These are phyloP conservation scores for Fusarium chuoi DNA, from an alignment of 2,329 filamentous ascomycete species.

Conservation along the genomic window DNA sequence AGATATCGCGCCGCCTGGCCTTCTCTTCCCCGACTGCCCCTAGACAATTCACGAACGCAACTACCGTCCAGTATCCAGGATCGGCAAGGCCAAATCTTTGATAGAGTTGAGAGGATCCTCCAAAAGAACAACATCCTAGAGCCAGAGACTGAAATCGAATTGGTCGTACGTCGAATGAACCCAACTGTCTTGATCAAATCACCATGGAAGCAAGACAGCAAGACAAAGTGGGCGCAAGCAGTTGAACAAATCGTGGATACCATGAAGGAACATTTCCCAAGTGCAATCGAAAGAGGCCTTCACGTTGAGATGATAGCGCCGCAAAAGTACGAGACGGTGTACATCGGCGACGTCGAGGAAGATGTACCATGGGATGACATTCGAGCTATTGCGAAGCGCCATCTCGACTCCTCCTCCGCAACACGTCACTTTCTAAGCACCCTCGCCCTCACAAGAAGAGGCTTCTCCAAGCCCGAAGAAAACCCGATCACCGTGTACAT, in stretches of 20 bases:
- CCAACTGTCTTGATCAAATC: background rate
- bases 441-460: background rate
- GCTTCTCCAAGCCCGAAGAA: background rate
- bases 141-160: background rate
- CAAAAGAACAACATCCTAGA: background rate
- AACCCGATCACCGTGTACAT: background rate
- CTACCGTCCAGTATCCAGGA: background rate
- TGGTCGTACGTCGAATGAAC: background rate
- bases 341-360: background rate
- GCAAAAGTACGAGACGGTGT: background rate
- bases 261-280: background rate
- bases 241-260: background rate
- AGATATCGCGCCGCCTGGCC: background rate
- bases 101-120: background rate
- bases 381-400: background rate
- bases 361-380: background rate
- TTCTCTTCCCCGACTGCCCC: background rate
- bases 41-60: background rate
- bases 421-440: background rate
- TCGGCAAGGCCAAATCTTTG: background rate
- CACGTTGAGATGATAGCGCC: background rate
- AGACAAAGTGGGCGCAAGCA: background rate
- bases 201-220: background rate
- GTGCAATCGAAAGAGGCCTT: background rate
- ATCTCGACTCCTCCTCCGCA: background rate